A percentile compares a stretch with the other conserved stretches of the same genome.
These are phyloP conservation scores for Collybia sordida DNA, from an alignment of 768 basidiomycete species.

Conservation along the genomic window DNA sequence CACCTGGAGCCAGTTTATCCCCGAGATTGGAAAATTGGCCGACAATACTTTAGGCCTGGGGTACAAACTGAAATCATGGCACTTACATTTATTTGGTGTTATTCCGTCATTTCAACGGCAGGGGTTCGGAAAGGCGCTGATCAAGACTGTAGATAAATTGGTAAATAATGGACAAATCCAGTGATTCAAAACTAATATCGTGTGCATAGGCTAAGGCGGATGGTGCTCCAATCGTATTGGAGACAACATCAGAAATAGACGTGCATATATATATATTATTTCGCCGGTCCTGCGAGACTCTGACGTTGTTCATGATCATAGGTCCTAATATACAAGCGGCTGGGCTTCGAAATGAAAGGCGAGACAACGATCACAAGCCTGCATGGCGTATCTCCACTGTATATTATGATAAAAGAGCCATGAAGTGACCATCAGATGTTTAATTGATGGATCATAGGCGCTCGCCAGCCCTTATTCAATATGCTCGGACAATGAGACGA, in stretches of 20 bases:
- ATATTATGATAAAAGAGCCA: not conserved
- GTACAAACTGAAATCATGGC: constrained; percentile 7
- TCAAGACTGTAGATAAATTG: constrained; percentile 19
- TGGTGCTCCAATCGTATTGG: constrained; percentile 14
- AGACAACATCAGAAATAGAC: constrained; percentile 22
- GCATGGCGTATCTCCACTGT: not conserved
- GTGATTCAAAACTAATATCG: too few relatives aligned
- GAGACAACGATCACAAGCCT: constrained; percentile 8
- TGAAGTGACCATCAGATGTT: too few relatives aligned
- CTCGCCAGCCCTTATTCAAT: too few relatives aligned
- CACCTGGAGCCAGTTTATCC: constrained; percentile 17
- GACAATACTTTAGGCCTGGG: constrained; percentile 13
- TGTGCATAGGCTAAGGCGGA: constrained; percentile 14
- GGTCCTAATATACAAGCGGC: constrained; percentile 21
- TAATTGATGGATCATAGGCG: too few relatives aligned
- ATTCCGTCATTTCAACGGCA: constrained; percentile 4
- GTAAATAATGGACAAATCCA: constrained; percentile 5
- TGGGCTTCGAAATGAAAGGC: constrained; percentile 18
- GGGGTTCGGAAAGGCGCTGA: constrained; percentile 15
- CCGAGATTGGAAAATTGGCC: constrained; percentile 13
- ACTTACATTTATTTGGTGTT: constrained; percentile 7
- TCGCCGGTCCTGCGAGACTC: not conserved
- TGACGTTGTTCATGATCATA: not conserved
- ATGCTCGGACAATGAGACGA: too few relatives aligned
- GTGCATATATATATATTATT: constrained; percentile 13